Base-by-base conservation (phyloP, 768 basidiomycete species). In the Mycena chlorophos region DNA sequence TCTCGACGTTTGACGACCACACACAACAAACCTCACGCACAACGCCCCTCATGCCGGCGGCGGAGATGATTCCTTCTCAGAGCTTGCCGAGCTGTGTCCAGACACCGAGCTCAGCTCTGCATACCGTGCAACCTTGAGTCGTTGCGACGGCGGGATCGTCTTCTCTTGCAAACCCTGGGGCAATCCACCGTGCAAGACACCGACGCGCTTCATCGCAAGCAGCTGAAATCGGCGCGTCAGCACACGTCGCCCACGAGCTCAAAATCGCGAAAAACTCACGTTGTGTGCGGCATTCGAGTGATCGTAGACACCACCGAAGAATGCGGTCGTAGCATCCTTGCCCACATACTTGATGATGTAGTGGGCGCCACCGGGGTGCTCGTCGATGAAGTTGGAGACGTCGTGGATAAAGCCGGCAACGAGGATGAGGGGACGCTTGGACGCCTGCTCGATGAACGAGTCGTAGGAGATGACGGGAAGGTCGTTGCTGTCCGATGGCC, bases 391-490 rank as follows among this genome's bases (percentile, higher is more conserved):
- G 20, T 78, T 74, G 0, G 86, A 79, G 48, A 92, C 87, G 56
- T 96, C 94, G 67, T 96, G 94, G 52, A 98, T 96, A 78, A 93
- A 95, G 19, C 94, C 94, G 29, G 91, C 88, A 55, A 98, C 77
- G 63, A 93, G 86, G 56, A 97, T 84, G 31, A 97, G 76, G 17
- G 93, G 90, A 14, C 94, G 87, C 63, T 85, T 89, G 67, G 82
- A 73, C 12, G 89, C 71, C 70, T 97, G 94, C 58, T 88, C 81
- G 14, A 79, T 84, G 60, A 71, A 92, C 86, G 96, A 66, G 40
- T 94, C 91, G 92, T 93, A 96, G 53, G 78, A 84, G 64, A 96
- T 83, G 54, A 97, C 80, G 4, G 89, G 89, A 26, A 98, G 75
- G 56, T 94, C 83, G 52, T 82, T 84, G 58, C 75, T 83, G 52